These are phyloP conservation scores for Rhodotorula mucilaginosa DNA, from an alignment of 1,284 basidiomycete genomes.

Conservation along the genomic window DNA sequence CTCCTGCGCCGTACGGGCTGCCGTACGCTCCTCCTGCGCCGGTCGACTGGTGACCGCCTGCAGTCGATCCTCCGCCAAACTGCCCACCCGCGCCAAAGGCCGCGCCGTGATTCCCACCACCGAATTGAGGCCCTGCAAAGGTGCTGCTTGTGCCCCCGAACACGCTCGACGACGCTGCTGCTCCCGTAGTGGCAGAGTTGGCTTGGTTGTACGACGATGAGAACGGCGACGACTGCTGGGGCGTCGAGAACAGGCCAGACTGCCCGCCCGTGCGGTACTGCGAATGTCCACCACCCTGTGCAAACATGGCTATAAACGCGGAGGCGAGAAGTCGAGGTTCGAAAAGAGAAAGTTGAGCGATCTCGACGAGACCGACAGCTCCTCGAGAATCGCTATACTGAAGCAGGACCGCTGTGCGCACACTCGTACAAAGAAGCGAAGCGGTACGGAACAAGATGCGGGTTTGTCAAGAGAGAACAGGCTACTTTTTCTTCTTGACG, in stretches of 20 bases:
- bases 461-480: too few species aligned
- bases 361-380: not conserved
- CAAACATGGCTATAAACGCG: conserved; percentile 4
- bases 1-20: conserved; percentile 8
- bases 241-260: conserved; percentile 11
- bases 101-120: conserved; percentile 21
- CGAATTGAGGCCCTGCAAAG: conserved; percentile 30
- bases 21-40: conserved; percentile 8
- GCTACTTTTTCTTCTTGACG: conserved; percentile 31
- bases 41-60: not conserved
- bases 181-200: not conserved
- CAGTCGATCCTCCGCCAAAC: conserved; percentile 10
- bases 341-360: not conserved
- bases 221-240: conserved; percentile 3
- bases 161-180: conserved; percentile 5
- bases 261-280: conserved; percentile 15
- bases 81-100: conserved; percentile 1
- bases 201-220: too few species aligned
- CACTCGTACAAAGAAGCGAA: not conserved
- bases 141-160: conserved; percentile 6
- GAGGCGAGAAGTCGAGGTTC: not conserved
- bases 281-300: conserved; percentile 9
- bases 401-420: not conserved
- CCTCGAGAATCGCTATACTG: too few species aligned
- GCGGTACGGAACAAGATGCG: too few species aligned